Conservation (phyloP, 345 rosid genomes). For the Cardamine occulta region DNA sequence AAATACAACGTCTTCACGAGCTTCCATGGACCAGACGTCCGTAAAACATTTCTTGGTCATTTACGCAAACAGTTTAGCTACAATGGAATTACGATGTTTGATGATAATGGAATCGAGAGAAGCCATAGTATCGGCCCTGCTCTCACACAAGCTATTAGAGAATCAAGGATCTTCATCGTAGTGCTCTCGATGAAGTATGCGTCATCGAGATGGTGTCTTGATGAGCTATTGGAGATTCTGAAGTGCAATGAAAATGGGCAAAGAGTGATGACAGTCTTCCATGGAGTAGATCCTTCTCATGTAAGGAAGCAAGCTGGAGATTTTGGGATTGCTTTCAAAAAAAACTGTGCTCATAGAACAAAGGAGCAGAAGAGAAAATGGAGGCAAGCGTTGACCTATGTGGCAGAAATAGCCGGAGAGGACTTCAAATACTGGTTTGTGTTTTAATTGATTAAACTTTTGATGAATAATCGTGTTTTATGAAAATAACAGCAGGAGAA, state of each 20-base stretch:
- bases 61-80: neutral
- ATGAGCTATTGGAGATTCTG: conserved; percentile 7
- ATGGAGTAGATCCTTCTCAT: neutral
- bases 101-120: neutral
- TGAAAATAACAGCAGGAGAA: no score
- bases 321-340: neutral
- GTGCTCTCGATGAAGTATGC: conserved; percentile 14
- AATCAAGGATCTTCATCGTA: neutral
- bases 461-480: no score
- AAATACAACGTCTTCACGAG: neutral
- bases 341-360: no score
- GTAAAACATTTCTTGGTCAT: conserved; percentile 11
- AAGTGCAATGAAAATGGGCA: neutral
- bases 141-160: neutral
- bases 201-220: conserved; percentile 4
- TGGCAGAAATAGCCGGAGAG: no score
- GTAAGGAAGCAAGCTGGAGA: neutral
- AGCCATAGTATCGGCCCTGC: neutral
- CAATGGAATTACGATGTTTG: neutral
- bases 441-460: no score
- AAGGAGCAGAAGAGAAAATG: no score
- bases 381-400: no score
- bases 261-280: neutral
- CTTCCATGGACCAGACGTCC: conserved; percentile 18
- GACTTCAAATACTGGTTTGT: no score